Evolutionary conservation across 257 asterid genomes (phyloP).

Genomic region (Primulina huaijiensis): DNA sequence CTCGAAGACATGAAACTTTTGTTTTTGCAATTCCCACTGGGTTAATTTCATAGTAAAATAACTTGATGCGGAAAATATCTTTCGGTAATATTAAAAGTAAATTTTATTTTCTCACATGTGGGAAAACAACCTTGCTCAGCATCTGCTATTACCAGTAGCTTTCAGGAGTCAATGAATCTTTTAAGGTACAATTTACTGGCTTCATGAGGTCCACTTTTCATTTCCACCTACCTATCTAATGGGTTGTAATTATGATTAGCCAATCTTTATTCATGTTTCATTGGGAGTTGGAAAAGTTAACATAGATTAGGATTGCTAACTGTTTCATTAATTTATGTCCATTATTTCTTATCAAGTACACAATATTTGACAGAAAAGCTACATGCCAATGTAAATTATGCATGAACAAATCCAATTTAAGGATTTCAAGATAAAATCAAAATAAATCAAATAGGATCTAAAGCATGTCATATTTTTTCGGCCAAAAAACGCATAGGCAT

Average conservation of each 20-base stretch:
- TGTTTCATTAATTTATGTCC: constrained; percentile 25
- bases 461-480: constrained; percentile 18
- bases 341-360: constrained; percentile 7
- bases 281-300: constrained; percentile 26
- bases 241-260: constrained; percentile 28
- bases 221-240: constrained; percentile 30
- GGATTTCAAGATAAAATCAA: constrained; percentile 12
- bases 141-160: not conserved
- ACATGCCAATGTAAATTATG: constrained; percentile 3
- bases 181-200: constrained; percentile 15
- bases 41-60: not conserved
- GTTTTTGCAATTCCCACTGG: not conserved
- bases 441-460: not conserved
- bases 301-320: constrained; percentile 17
- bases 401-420: constrained; percentile 8
- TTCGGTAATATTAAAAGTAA: too few species aligned
- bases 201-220: constrained; percentile 16
- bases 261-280: constrained; percentile 20
- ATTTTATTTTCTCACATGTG: too few species aligned
- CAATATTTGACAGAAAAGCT: constrained; percentile 1
- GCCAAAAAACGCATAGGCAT: constrained; percentile 9
- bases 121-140: not conserved
- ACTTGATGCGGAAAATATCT: not conserved
- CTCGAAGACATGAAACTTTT: constrained; percentile 12
- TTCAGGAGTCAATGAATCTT: constrained; percentile 29